phyloP scores from a whole-genome alignment of 768 basidiomycete genomes.

The Xerocomus spinulosus region DNA sequence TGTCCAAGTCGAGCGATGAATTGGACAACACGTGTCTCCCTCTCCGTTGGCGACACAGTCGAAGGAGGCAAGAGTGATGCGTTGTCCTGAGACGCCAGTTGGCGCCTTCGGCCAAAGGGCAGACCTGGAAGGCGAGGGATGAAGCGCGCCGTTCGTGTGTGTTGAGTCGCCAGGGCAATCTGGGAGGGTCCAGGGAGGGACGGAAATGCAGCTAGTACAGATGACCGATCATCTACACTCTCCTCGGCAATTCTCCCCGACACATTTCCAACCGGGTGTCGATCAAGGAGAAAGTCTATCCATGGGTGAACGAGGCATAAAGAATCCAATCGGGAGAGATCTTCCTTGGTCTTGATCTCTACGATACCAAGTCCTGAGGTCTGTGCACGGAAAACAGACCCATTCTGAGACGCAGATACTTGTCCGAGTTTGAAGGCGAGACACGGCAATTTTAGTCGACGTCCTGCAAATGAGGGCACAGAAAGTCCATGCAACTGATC shows the following conservation, averaged over 20 bases:
- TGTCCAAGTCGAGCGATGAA: no score
- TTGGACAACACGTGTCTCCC: no score
- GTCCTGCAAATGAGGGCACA: neutral
- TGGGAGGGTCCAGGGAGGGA: no score
- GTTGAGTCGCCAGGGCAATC: neutral
- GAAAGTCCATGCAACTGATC: neutral
- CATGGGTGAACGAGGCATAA: slow-evolving; percentile 2
- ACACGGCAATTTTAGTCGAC: neutral
- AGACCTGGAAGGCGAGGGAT: neutral
- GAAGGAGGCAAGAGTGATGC: no score
- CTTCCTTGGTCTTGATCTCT: slow-evolving; percentile 2
- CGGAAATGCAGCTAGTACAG: neutral
- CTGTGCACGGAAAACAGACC: neutral
- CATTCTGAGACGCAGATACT: neutral
- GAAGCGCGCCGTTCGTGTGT: neutral
- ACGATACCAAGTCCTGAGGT: neutral
- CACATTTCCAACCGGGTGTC: no score
- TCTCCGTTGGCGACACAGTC: no score
- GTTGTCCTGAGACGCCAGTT: no score
- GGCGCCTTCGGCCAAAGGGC: no score
- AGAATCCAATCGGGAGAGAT: neutral
- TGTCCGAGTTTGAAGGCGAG: neutral
- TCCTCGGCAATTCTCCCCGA: no score
- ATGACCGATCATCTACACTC: neutral
- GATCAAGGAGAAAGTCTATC: neutral